Evolutionary conservation across 345 rosid genomes (phyloP), one percentile per base, ranked within the genome.

Genomic region (Eucalyptus coolabah): DNA sequence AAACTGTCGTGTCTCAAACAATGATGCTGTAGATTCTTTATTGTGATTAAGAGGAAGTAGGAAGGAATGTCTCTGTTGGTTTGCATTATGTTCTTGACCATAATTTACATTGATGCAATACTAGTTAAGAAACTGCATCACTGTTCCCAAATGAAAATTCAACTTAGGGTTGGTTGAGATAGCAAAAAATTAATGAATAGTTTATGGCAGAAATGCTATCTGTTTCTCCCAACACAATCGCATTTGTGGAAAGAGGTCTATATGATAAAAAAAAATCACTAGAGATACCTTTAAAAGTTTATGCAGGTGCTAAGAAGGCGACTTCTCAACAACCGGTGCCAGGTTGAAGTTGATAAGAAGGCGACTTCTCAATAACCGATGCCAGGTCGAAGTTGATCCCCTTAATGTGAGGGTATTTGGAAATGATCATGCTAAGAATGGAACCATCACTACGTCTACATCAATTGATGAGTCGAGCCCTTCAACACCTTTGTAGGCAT

Each of bases 381-480:
- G 95, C 90, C 89, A 93, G 88, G 89, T 95, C 95, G 63, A 91
- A 95, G 91, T 96, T 93, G 90, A 93, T 93, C 45, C 92, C 94
- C 90, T 94, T 92, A 50, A 93, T 85, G 54, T 89, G 17, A 90
- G 94, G 93, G 91, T 93, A 88, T 56, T 87, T 93, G 87, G 95
- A 92, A 54, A 94, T 77, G 50, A 96, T 93, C 91, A 56, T 88
- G 87, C 91, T 88, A 49, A 94, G 94, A 87, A 94, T 40, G 67
- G 93, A 94, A 13, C 98, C 95, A 65, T 92, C 89, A n/a, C 96
- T 96, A 50, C 92, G 93, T 42, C 96, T 32, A 93, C 94, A 91
- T 96, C 98, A 19, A 94, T 7, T 7, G 8, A 7, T 7, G 90
- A 89, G 32, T 81, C 90, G 30, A 95, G 85, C 86, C 93, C 92